Base-by-base conservation (phyloP, 495 filamentous ascomycete species). In the Hyaloscypha hepaticicola region DNA sequence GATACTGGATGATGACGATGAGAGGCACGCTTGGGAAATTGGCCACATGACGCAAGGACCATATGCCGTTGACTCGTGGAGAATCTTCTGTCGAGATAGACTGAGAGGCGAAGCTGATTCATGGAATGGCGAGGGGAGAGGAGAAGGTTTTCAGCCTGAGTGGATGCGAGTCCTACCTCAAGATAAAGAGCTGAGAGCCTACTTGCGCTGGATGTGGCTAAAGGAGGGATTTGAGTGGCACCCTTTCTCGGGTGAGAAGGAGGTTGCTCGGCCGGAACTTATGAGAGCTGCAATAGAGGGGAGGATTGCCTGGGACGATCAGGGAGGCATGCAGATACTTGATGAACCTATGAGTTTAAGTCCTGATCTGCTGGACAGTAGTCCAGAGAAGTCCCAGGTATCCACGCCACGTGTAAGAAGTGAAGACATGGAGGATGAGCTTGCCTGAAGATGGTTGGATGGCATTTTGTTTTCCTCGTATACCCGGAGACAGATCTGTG, bases 51-150 rank as follows among this genome's bases (percentile, higher is more conserved):
- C 93, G 0, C 88, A 90, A n/a, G 94, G 95, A 1, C 82, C 87
- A 1, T 98, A 98, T 74, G 90, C 93, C 0, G 76, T 96, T 41
- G 94, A 98, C 74, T 92, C 88, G 64, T 98, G 92, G 91, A 83
- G 95, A 4, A 96, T 97, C 60, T 97, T 97, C 73, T 96, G 92
- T 70, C 82, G 94, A 1, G 94, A 98, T 74, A 80, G 81, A 52
- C 72, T 97, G 31, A 79, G 92, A 2, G 87, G 84, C 0, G 63
- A 84, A 24, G 86, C 86, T 8, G 69, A 73, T 1, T 83, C 84
- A 55, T 90, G 87, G 83, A 85, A 82, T 66, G 88, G 88, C 4
- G 71, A 76, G 58, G 73, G 71, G 0, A 65, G 59, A 24, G 58
- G 60, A 26, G 52, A 67, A 25, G 76, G 74, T 50, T 84, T 84